These are phyloP conservation scores for Piper betle DNA, from an alignment of 164 flowering plant species.

Conservation along the genomic window DNA sequence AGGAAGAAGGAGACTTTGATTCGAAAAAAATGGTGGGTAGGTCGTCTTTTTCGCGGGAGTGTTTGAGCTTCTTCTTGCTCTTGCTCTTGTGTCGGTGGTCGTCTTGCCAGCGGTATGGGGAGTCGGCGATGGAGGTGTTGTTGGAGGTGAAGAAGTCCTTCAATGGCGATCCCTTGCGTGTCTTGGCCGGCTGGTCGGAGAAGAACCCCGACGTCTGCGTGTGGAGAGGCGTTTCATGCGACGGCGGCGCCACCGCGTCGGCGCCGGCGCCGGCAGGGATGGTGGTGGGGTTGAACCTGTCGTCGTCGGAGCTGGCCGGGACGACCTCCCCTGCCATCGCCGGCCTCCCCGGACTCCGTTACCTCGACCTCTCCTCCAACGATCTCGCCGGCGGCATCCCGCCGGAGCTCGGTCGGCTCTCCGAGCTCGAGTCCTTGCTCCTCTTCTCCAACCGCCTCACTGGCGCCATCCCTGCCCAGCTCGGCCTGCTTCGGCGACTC, in stretches of 20 bases:
- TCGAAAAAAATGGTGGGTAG: not conserved
- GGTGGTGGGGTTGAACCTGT: constrained; percentile 59
- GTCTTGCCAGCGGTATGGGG: constrained; percentile 2
- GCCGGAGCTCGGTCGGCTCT: constrained; percentile 48
- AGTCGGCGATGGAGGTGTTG: constrained; percentile 19
- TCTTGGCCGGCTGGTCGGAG: constrained; percentile 47
- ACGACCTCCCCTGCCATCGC: constrained; percentile 59
- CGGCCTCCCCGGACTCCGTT: constrained; percentile 35
- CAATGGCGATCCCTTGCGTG: constrained; percentile 35
- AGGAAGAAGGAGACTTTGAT: no score
- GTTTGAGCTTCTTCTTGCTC: constrained; percentile 9
- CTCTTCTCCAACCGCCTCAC: constrained; percentile 73
- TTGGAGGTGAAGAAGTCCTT: constrained; percentile 58
- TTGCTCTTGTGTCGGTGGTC: constrained; percentile 6
- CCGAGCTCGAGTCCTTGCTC: constrained; percentile 44
- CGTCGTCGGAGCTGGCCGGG: constrained; percentile 57
- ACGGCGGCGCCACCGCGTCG: not conserved
- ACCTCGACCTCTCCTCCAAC: constrained; percentile 78
- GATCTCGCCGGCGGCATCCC: constrained; percentile 73
- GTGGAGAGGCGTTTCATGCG: constrained; percentile 73
- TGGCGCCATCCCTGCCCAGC: constrained; percentile 62
- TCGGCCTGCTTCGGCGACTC: constrained; percentile 45
- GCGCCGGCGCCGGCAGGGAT: not conserved
- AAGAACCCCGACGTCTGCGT: constrained; percentile 39
- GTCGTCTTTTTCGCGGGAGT: not conserved